phyloP scores from a whole-genome alignment of 441 rosid genomes.

The Caryocar brasiliense region DNA sequence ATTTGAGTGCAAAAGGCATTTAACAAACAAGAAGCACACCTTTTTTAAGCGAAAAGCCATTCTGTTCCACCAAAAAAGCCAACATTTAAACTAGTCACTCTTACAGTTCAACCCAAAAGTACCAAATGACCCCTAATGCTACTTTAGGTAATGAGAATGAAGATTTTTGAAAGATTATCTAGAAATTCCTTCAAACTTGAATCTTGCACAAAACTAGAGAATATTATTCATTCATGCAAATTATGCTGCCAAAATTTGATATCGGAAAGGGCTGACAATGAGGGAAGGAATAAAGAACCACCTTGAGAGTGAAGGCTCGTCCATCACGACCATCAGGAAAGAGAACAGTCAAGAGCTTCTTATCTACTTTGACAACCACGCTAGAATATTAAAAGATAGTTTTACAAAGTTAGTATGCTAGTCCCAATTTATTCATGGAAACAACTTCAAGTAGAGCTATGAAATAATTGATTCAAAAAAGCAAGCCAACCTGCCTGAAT shows the following conservation, averaged over 20 bases:
- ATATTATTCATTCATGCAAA: too few relatives aligned
- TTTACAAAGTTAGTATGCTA: constrained; percentile 19
- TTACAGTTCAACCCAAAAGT: too few relatives aligned
- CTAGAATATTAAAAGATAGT: constrained; percentile 36
- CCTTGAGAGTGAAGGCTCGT: constrained; percentile 96
- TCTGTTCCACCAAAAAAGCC: too few relatives aligned
- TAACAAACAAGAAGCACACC: too few relatives aligned
- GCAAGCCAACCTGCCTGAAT: constrained; percentile 99
- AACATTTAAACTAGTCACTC: too few relatives aligned
- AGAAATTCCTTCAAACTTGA: too few relatives aligned
- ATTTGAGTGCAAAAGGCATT: too few relatives aligned
- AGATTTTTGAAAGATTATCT: too few relatives aligned
- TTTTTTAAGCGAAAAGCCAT: too few relatives aligned
- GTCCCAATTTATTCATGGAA: constrained; percentile 12
- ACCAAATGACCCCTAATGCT: too few relatives aligned
- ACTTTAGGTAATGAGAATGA: too few relatives aligned
- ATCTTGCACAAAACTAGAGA: too few relatives aligned
- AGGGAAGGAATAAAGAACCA: constrained; percentile 17
- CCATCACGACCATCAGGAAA: constrained; percentile 98
- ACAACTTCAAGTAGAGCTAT: constrained; percentile 9
- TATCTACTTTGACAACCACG: constrained; percentile 92
- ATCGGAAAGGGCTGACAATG: constrained; percentile 1
- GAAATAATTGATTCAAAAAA: constrained; percentile 17
- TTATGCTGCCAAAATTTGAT: background rate
- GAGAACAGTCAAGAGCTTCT: constrained; percentile 87